Percentiles rank a stretch among this genome's conserved stretches.
These are phyloP conservation scores for Dryadomyces quercivorus DNA, from an alignment of 2,329 filamentous ascomycete species.

Conservation along the genomic window DNA sequence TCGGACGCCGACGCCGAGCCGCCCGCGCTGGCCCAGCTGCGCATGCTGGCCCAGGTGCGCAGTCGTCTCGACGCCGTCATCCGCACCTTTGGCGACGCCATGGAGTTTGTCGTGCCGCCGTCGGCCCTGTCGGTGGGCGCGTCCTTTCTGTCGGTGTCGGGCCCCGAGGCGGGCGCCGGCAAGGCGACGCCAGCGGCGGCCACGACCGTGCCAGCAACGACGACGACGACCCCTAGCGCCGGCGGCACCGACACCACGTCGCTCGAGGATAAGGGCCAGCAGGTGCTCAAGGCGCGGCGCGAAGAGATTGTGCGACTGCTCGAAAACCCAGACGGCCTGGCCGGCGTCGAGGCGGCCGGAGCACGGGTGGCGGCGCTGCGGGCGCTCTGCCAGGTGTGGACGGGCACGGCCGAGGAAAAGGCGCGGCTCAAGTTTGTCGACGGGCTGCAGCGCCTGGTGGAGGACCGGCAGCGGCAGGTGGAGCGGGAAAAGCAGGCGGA, in stretches of 20 bases:
- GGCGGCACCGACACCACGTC: not conserved
- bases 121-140: constrained; percentile 75
- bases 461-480: constrained; percentile 53
- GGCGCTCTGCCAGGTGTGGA: constrained; percentile 72
- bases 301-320: constrained; percentile 62
- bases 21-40: constrained; percentile 62
- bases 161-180: constrained; percentile 54
- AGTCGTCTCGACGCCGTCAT: constrained; percentile 80
- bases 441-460: constrained; percentile 64
- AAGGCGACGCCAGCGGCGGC: not conserved
- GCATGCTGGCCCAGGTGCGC: constrained; percentile 72
- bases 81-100: constrained; percentile 83
- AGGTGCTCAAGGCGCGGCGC: constrained; percentile 58
- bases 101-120: constrained; percentile 87
- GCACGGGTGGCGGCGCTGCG: constrained; percentile 66
- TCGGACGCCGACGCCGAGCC: no score
- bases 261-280: constrained; percentile 77
- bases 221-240: no score
- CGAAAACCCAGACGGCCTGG: not conserved
- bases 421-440: constrained; percentile 74
- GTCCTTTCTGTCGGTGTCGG: constrained; percentile 81
- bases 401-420: constrained; percentile 90
- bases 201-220: not conserved
- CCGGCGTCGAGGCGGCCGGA: constrained; percentile 60
- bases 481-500: constrained; percentile 29